phyloP scores from a whole-genome alignment of 495 filamentous ascomycete genomes.

The Elaphomyces granulatus region DNA sequence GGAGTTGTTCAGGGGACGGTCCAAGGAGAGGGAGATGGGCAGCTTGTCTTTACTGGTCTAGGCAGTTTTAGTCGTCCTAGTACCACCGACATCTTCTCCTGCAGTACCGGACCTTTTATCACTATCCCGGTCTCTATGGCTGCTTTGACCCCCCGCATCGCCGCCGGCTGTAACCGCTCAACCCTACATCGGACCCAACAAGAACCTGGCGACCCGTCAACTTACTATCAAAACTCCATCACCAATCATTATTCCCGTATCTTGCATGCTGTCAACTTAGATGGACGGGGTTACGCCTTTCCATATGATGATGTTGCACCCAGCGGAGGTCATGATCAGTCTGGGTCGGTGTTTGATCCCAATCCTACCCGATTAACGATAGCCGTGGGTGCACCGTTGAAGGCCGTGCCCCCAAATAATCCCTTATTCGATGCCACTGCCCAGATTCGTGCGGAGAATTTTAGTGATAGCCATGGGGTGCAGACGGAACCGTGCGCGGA shows the following conservation, averaged over 20 bases:
- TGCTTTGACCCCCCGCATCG: constrained; percentile 35
- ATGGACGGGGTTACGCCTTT: constrained; percentile 33
- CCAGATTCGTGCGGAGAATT: no score
- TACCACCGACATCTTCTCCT: constrained; percentile 30
- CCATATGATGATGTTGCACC: constrained; percentile 36
- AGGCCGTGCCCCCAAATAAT: background rate
- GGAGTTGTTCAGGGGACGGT: constrained; percentile 27
- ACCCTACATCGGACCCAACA: constrained; percentile 28
- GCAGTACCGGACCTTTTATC: constrained; percentile 33
- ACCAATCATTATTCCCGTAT: constrained; percentile 31
- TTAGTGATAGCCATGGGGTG: no score
- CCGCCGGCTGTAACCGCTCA: constrained; percentile 30
- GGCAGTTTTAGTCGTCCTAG: constrained; percentile 25
- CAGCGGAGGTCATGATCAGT: constrained; percentile 15
- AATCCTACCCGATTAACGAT: constrained; percentile 14
- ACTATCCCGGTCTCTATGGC: constrained; percentile 27
- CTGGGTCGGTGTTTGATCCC: constrained; percentile 20
- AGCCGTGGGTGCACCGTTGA: constrained; percentile 17
- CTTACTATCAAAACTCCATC: constrained; percentile 20
- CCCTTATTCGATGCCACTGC: no score
- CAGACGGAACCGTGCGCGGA: no score
- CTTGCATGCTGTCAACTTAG: constrained; percentile 28
- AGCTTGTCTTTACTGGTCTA: no score
- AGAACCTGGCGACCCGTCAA: constrained; percentile 13
- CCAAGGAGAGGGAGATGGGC: constrained; percentile 23